Evolutionary conservation across 768 basidiomycete species (phyloP).

Genomic region (Pleurotus pulmonarius): DNA sequence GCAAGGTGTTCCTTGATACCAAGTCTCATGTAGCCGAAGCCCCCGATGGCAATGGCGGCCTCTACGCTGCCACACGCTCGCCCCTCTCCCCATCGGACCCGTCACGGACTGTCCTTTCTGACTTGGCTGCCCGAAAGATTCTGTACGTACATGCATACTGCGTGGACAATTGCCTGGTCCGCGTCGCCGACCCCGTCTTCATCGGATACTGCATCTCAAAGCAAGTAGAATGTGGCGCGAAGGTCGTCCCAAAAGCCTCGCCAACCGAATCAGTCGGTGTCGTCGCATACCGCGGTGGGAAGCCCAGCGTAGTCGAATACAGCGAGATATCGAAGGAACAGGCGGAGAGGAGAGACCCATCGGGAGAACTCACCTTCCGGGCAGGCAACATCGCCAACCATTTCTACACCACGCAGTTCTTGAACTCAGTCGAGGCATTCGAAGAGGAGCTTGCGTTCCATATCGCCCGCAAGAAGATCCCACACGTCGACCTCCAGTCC

Average conservation of each 20-base stretch:
- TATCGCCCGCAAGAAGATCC: conserved; percentile 97
- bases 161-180: conserved; percentile 98
- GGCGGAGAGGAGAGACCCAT: conserved; percentile 68
- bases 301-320: conserved; percentile 94
- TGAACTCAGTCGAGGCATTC: conserved; percentile 73
- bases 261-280: conserved; percentile 95
- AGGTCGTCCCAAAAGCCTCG: conserved; percentile 88
- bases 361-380: conserved; percentile 82
- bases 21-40: conserved; percentile 84
- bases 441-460: conserved; percentile 93
- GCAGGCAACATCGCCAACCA: conserved; percentile 98
- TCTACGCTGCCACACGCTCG: conserved; percentile 89
- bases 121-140: conserved; percentile 71
- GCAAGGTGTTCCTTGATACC: conserved; percentile 86
- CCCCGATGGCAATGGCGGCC: conserved; percentile 96
- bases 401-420: conserved; percentile 89
- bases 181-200: conserved; percentile 96
- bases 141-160: conserved; percentile 93
- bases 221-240: conserved; percentile 88
- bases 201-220: conserved; percentile 90
- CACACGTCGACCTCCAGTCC: conserved; percentile 66
- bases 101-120: conserved; percentile 75
- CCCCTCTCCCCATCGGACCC: conserved; percentile 61
- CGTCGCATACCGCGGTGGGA: conserved; percentile 77
- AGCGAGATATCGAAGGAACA: conserved; percentile 91